Evolutionary conservation across 495 filamentous ascomycete species (phyloP).

Genomic region (Cryomyces minteri): DNA sequence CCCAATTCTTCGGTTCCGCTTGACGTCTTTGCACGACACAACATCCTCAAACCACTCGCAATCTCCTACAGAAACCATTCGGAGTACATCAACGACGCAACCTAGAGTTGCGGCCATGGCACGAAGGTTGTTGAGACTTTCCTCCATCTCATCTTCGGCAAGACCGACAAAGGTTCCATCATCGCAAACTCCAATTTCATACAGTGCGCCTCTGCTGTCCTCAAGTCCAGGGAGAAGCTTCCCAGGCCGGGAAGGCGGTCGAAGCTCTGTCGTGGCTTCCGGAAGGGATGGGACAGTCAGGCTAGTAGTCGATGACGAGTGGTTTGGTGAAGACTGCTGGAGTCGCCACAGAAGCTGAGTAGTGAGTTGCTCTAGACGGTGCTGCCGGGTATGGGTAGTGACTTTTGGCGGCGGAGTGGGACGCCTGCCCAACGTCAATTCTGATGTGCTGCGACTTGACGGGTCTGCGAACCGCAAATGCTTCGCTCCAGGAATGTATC

Average conservation of each 20-base stretch:
- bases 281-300: constrained; percentile 58
- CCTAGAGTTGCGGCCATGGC: constrained; percentile 86
- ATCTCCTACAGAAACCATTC: constrained; percentile 69
- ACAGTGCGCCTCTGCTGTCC: constrained; percentile 80
- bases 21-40: constrained; percentile 9
- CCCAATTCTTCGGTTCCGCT: constrained; percentile 21
- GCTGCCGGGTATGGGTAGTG: constrained; percentile 48
- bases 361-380: constrained; percentile 74
- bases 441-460: background rate
- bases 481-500: constrained; percentile 38
- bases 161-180: constrained; percentile 84
- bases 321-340: constrained; percentile 86
- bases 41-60: constrained; percentile 53
- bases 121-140: constrained; percentile 65
- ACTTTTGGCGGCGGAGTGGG: constrained; percentile 18
- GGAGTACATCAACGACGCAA: constrained; percentile 67
- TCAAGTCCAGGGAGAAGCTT: constrained; percentile 67
- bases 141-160: constrained; percentile 78
- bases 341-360: constrained; percentile 90
- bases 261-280: constrained; percentile 34
- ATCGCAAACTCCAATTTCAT: constrained; percentile 92
- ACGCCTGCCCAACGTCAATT: background rate
- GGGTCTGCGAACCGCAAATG: constrained; percentile 24
- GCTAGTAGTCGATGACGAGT: constrained; percentile 50
- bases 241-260: constrained; percentile 35